A percentile compares a stretch with the other conserved stretches of the same genome.
These are phyloP conservation scores for Skeletonema menzelii DNA, from an alignment of 108 stramenopile genomes.

Conservation along the genomic window DNA sequence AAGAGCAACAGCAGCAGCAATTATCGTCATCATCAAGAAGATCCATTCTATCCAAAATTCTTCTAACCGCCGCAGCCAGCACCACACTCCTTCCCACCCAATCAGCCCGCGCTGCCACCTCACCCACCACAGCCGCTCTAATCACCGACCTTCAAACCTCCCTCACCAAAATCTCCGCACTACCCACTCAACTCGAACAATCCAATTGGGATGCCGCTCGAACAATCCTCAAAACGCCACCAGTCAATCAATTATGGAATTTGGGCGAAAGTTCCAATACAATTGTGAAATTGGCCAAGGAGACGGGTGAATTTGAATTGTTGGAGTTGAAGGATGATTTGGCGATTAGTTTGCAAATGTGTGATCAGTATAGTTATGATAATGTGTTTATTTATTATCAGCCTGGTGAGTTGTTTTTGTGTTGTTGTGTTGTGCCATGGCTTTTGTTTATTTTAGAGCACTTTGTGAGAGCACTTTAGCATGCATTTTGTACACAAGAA, in stretches of 20 bases:
- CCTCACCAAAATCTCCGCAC: slow-evolving; percentile 39
- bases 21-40: no score
- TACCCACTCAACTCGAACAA: slow-evolving; percentile 54
- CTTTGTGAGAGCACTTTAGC: no score
- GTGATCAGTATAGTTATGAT: slow-evolving; percentile 77
- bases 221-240: slow-evolving; percentile 73
- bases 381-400: slow-evolving; percentile 77
- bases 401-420: slow-evolving; percentile 45
- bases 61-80: no score
- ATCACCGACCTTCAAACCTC: slow-evolving; percentile 35
- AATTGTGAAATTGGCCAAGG: slow-evolving; percentile 60
- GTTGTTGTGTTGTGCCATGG: not conserved
- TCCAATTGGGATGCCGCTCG: slow-evolving; percentile 76
- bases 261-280: slow-evolving; percentile 67
- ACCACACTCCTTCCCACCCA: not conserved
- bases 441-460: no score
- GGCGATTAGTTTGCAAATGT: slow-evolving; percentile 68
- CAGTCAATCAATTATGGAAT: slow-evolving; percentile 78
- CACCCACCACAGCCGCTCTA: slow-evolving; percentile 15
- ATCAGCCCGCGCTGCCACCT: slow-evolving; percentile 3
- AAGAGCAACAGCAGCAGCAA: no score
- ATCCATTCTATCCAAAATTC: no score
- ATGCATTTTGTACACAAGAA: no score
- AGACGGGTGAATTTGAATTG: slow-evolving; percentile 62
- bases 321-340: slow-evolving; percentile 78